A percentile compares a stretch with the other conserved stretches of the same genome.
Conservation (phyloP, 2,329 filamentous ascomycete species). For the Aphanoascus verrucosus region DNA sequence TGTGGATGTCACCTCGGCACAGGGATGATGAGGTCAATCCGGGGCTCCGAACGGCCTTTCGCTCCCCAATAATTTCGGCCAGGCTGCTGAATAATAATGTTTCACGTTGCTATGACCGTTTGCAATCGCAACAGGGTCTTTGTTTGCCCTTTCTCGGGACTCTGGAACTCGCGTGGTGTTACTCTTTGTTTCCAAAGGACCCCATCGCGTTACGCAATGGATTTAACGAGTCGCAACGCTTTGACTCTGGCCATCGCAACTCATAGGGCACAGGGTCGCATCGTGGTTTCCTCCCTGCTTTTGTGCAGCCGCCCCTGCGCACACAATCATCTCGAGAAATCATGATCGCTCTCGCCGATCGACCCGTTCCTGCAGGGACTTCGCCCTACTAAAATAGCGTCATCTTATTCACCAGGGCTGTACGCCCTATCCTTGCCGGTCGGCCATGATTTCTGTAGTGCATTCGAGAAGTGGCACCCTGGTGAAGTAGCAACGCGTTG, state of each 20-base stretch:
- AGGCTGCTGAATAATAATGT: not conserved
- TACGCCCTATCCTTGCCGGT: not conserved
- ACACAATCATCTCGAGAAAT: not conserved
- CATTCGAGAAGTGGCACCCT: not conserved
- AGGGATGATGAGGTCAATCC: slow-evolving; percentile 1
- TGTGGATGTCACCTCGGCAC: slow-evolving; percentile 1
- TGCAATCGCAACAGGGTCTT: not conserved
- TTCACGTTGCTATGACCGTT: not conserved
- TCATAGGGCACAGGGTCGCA: not conserved
- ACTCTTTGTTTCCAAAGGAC: not conserved
- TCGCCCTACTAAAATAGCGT: not conserved
- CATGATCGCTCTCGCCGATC: not conserved
- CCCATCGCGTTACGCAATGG: not conserved
- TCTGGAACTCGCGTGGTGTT: too few relatives aligned
- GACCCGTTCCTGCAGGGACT: not conserved
- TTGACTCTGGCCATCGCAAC: not conserved
- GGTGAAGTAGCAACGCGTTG: not conserved
- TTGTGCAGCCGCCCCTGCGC: not conserved
- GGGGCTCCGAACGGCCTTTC: not conserved
- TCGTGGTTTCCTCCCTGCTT: not conserved
- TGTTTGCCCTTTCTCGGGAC: too few relatives aligned
- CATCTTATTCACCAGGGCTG: not conserved
- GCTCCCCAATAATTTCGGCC: not conserved
- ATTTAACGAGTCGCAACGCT: not conserved
- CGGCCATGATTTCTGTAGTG: not conserved